Evolutionary conservation across 805 yeast genomes (phyloP).

Genomic region (Pichia paraexigua): DNA sequence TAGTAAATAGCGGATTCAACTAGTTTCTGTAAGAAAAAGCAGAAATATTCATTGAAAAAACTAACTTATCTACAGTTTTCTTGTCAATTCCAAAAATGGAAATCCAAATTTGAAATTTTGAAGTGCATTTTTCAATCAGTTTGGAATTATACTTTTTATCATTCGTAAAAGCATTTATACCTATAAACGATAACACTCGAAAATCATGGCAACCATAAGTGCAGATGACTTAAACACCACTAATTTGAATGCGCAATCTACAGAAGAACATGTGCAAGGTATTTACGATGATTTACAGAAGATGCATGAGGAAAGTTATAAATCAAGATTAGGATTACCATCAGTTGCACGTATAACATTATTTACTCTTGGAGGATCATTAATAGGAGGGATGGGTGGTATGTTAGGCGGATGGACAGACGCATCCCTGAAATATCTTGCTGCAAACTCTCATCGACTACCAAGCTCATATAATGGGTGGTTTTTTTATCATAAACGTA

Average conservation of each 20-base stretch:
- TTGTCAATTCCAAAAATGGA: background rate
- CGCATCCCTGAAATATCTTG: slow-evolving; percentile 54
- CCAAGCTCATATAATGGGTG: slow-evolving; percentile 76
- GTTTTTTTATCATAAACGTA: slow-evolving; percentile 81
- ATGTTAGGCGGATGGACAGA: slow-evolving; percentile 48
- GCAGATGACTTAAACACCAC: slow-evolving; percentile 12
- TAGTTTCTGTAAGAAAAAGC: no score
- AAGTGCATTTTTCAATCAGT: background rate
- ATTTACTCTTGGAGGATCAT: slow-evolving; percentile 32
- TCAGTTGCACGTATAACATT: slow-evolving; percentile 39
- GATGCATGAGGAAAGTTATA: slow-evolving; percentile 11
- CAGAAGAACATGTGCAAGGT: slow-evolving; percentile 9
- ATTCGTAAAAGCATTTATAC: background rate
- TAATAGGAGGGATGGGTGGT: slow-evolving; percentile 47
- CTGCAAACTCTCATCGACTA: slow-evolving; percentile 75
- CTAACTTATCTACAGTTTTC: background rate
- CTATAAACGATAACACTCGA: no score
- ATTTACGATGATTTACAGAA: slow-evolving; percentile 10
- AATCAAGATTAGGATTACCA: slow-evolving; percentile 39
- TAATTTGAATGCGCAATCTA: slow-evolving; percentile 10
- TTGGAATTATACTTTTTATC: no score
- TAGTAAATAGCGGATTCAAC: no score
- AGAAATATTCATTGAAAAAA: no score
- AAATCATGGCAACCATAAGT: slow-evolving; percentile 10
- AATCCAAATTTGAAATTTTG: background rate